phyloP scores from a whole-genome alignment of 106 monocot species.

The Allium fistulosum region DNA sequence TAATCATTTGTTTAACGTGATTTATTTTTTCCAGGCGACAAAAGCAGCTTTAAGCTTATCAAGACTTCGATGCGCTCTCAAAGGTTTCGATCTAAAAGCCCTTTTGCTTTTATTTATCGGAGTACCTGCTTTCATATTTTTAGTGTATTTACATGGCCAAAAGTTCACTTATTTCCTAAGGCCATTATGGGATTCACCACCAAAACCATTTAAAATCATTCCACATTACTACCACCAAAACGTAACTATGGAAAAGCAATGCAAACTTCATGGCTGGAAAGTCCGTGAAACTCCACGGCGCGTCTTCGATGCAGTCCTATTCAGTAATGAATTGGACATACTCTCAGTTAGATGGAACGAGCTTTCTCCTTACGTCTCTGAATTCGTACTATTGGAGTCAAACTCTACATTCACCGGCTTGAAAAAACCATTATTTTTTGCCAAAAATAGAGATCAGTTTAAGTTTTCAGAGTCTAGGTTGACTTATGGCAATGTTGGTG shows the following conservation, averaged over 20 bases:
- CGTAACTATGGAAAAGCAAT: slow-evolving; percentile 52
- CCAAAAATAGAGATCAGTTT: slow-evolving; percentile 41
- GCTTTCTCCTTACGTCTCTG: slow-evolving; percentile 70
- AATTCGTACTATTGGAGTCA: slow-evolving; percentile 86
- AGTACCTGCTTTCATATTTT: slow-evolving; percentile 36
- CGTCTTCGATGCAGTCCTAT: slow-evolving; percentile 91
- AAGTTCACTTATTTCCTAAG: slow-evolving; percentile 87
- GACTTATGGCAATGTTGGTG: slow-evolving; percentile 72
- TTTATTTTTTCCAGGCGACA: slow-evolving; percentile 32
- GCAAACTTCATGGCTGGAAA: slow-evolving; percentile 83
- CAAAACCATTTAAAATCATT: slow-evolving; percentile 66
- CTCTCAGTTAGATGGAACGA: slow-evolving; percentile 80
- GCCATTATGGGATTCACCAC: slow-evolving; percentile 77
- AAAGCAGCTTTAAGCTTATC: slow-evolving; percentile 49
- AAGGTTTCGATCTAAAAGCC: slow-evolving; percentile 58
- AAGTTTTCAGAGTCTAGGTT: slow-evolving; percentile 48
- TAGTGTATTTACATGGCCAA: slow-evolving; percentile 64
- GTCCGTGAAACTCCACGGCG: slow-evolving; percentile 65
- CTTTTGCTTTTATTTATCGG: slow-evolving; percentile 48
- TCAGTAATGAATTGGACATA: slow-evolving; percentile 92
- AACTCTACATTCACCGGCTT: slow-evolving; percentile 88
- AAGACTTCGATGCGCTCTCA: slow-evolving; percentile 51
- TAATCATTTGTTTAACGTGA: background rate
- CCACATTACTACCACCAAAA: slow-evolving; percentile 87
- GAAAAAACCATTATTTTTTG: slow-evolving; percentile 61